Evolutionary conservation across 495 filamentous ascomycete species (phyloP), one percentile per base, ranked within the genome.

Genomic region (Aspergillus campestris): DNA sequence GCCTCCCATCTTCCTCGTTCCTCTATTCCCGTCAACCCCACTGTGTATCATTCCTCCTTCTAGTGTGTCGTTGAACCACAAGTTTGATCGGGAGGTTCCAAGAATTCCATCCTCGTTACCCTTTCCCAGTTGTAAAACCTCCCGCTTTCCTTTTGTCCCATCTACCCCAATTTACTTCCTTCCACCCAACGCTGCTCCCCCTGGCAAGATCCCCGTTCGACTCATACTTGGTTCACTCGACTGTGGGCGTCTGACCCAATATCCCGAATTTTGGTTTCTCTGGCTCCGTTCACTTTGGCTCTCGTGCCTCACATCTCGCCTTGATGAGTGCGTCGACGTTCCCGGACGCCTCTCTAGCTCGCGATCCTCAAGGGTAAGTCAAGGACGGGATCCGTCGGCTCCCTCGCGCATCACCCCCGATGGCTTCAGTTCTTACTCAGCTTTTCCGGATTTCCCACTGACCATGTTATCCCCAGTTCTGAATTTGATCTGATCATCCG

Each of bases 401-500:
- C 41, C 35, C 29, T 34, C 38, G 43, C 34, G 27, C 38, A 47
- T 28, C 36, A 30, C 47, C 10, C 52, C 46, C 50, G 36, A 41
- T 47, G 39, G 42, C 52, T 55, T 57, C 53, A 59, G 55, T 52
- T 64, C 61, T 65, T 52, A 57, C 57, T 53, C 58, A 43, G 54
- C 45, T 45, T 40, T 53, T 48, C 57, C 62, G 58, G 58, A 35
- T 44, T 45, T 57, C 57, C 49, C 57, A 62, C 67, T 72, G 63
- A 72, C 66, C 31, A 69, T 66, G 60, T 61, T 70, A 51, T 58
- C 53, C 57, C 52, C 62, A 72, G 69, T 66, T 66, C 67, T 64
- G 73, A 81, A 58, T 79, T 77, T 69, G 72, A 81, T 55, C 68
- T 87, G 59, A 66, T 58, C 50, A 77, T 87, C 58, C 73, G 79